Evolutionary conservation across 2,329 filamentous ascomycete species (phyloP), one percentile per base, ranked within the genome.

Genomic region (Colletotrichum noveboracense): DNA sequence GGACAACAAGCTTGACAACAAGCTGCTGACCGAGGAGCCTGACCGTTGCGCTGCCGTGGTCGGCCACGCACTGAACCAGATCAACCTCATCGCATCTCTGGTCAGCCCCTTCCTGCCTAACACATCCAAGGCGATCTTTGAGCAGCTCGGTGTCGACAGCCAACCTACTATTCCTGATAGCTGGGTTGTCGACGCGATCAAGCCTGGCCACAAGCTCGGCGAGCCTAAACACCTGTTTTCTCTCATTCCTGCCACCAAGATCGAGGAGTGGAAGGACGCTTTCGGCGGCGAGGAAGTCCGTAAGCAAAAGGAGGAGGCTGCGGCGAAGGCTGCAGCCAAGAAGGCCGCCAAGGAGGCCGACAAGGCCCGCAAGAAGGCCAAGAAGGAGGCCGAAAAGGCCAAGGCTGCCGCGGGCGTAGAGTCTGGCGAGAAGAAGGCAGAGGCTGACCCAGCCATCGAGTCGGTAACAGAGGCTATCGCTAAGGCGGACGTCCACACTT

Each of bases 31-130:
- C 5, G 89, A 90, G 38, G 84, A 91, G 78, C 90, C 90, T 1
- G 88, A 88, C 66, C 88, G 89, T 43, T 91, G 89, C 75, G 85
- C 87, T 43, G 87, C 88, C 8, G 89, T 92, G n/a, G 89, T 98
- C 70, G 94, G 95, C 71, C 88, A 96, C n/a, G 95, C 94, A 1
- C 88, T 98, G 76, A 97, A 97, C 86, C 91, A 96, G 78, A 92
- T 96, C 70, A 92, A 96, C 81, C 92, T 98, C 36, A 89, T 98
- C 64, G 94, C 96, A 26, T 93, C 92, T 70, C 87, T 98, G 58
- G 91, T 96, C 72, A 91, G 92, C 68, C 96, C 96, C 0, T 98
- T 96, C 86, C 95, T 98, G 89, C 96, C 95, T 55, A 90, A 90
- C n/a, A 96, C 94, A 10, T 89, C 94, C 5, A 89, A 89, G 75